phyloP scores from a whole-genome alignment of 768 basidiomycete genomes.

The Psilocybe tampanensis region DNA sequence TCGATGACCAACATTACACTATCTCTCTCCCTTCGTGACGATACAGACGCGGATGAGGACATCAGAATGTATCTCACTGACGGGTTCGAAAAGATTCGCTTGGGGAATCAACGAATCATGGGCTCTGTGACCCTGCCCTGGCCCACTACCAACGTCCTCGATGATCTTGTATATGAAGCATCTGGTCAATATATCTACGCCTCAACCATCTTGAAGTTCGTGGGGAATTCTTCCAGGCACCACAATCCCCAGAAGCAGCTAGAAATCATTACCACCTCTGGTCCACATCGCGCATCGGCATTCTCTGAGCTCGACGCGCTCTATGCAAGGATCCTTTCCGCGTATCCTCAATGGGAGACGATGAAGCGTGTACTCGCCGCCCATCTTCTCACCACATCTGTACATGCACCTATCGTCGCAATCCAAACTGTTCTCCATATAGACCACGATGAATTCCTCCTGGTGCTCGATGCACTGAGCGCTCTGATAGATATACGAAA shows the following conservation, averaged over 20 bases:
- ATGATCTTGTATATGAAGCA: background rate
- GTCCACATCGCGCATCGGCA: background rate
- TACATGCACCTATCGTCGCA: too few relatives aligned
- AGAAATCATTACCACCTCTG: background rate
- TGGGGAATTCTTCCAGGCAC: too few relatives aligned
- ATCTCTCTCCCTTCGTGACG: background rate
- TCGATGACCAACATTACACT: background rate
- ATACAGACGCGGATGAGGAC: background rate
- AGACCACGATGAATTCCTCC: too few relatives aligned
- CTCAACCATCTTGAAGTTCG: background rate
- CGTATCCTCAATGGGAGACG: background rate
- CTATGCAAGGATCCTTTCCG: background rate
- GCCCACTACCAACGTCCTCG: background rate
- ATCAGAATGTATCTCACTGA: background rate
- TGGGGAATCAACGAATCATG: background rate
- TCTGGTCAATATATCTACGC: background rate
- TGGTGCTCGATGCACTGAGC: too few relatives aligned
- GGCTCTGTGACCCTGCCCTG: background rate
- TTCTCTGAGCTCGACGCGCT: background rate
- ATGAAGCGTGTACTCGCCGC: background rate
- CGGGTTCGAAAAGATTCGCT: background rate
- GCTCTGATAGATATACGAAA: too few relatives aligned
- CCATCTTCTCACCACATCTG: too few relatives aligned
- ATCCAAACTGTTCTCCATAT: too few relatives aligned
- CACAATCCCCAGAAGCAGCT: too few relatives aligned